Conservation (phyloP, 345 rosid genomes). For the Populus tremula region DNA sequence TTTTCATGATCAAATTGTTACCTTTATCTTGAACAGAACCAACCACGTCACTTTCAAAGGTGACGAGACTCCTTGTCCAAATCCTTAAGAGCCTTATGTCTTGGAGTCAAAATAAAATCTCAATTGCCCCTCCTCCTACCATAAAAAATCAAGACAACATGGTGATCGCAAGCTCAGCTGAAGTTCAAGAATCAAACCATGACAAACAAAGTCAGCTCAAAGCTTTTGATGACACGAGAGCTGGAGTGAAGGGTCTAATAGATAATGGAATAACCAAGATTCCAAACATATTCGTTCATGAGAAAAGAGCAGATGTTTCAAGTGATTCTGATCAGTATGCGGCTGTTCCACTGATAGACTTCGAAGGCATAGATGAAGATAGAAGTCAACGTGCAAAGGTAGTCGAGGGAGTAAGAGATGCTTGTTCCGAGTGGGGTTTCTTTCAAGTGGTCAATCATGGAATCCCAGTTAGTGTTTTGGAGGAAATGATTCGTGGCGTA, state of each 20-base stretch:
- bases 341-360: neutral
- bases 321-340: neutral
- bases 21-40: too few species aligned
- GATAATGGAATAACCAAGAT: conserved; percentile 5
- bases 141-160: too few species aligned
- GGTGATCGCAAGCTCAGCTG: too few species aligned
- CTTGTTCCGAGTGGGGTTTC: conserved; percentile 17
- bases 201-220: neutral
- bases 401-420: neutral
- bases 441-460: conserved; percentile 22
- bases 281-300: conserved; percentile 1
- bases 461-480: neutral
- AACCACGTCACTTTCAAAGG: too few species aligned
- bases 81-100: too few species aligned
- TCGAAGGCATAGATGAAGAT: neutral
- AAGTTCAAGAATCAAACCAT: neutral
- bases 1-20: too few species aligned
- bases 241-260: conserved; percentile 12
- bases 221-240: conserved; percentile 15
- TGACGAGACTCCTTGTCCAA: too few species aligned
- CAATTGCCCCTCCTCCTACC: too few species aligned
- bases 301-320: neutral
- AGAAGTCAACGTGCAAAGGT: neutral
- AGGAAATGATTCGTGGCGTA: neutral
- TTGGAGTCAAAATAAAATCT: too few species aligned